Evolutionary conservation across 2,329 filamentous ascomycete genomes (phyloP), one percentile per base, ranked within the genome.

Genomic region (Trichoderma arundinaceum): DNA sequence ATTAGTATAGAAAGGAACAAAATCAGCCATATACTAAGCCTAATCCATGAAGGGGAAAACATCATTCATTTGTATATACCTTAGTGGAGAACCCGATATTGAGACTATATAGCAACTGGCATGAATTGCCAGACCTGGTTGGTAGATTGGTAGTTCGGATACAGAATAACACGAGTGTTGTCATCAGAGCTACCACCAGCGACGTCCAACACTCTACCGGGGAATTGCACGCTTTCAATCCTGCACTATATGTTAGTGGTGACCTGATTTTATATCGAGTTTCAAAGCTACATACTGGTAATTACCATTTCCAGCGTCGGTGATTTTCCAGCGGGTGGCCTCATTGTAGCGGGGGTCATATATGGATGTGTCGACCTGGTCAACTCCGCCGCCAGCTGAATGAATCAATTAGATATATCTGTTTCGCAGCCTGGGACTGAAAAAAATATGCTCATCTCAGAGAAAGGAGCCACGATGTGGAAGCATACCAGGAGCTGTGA

Each of bases 111-210:
- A 2, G 15, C 32, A 46, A 60, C 28, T n/a, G 38, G 22, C 13
- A 52, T 53, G 15, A 65, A 65, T 10, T 35, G 38, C 53, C 46
- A 65, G 35, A 59, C 44, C 48, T 65, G 63, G 35, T 65, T 60
- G 35, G 28, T 9, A 10, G 13, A 32, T 0, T 44, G n/a, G 6
- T 54, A n/a, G 22, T 28, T 43, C 15, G 53, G 46, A 43, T 60
- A 65, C 48, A 65, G 39, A 51, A 65, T 41, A 17, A 43, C 54
- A 13, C 22, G 46, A 51, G 63, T 65, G 53, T 44, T 38, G 39
- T 65, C 63, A 6, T 13, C 19, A 15, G 54, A 28, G 15, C 19
- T 59, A 32, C n/a, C 48, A 15, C 15, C 32, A 13, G 51, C 22
- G 13, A 65, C 19, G 19, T 65, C 54, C 8, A 65, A 28, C 0